Base-by-base conservation (phyloP, 2,329 filamentous ascomycete genomes). In the Pseudogymnoascus sp. region DNA sequence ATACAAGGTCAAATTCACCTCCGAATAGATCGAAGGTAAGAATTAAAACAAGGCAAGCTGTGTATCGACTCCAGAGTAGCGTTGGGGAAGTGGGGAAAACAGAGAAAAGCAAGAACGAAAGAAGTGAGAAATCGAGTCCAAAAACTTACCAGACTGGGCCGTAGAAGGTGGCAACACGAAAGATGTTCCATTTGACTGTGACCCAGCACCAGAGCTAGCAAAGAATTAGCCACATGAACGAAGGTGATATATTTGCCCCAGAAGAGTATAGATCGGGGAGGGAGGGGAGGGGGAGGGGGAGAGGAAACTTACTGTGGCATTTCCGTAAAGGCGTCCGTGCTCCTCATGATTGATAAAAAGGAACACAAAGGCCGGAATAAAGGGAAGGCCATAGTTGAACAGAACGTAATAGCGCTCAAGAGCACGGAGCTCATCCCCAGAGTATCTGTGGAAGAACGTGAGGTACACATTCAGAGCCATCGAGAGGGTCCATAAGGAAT, bases 391-490 rank as follows among this genome's bases (percentile, higher is more conserved):
- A 65, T 95, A 95, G 72, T 89, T 91, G 63, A 79, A 72, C 1
- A 87, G 28, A 0, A 90, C 71, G 67, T 95, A 95, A 63, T 82
- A 86, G 46, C 86, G 82, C 72, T 95, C 91, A 71, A 93, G 81
- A 53, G 75, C 79, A 8, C 84, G 84, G 12, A 95, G 77, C 61
- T 83, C 81, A 3, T 80, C 75, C 0, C 86, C 84, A 65, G 89
- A 84, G 68, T 87, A 93, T 66, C 88, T 89, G 70, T 80, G 81
- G 74, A 91, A 92, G 71, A 95, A 91, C 0, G 90, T 92, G 12
- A 93, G 76, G 73, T 90, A 91, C 61, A 95, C 90, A 72, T 95
- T 96, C 67, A 87, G 80, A 1, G 90, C 89, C 90, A 96, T 95
- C 61, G 88, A 85, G 64, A 93, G 79, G 0, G 88, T 89, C 89